These are phyloP conservation scores for Fusarium chaquense DNA, from an alignment of 2,329 filamentous ascomycete genomes.

Conservation along the genomic window DNA sequence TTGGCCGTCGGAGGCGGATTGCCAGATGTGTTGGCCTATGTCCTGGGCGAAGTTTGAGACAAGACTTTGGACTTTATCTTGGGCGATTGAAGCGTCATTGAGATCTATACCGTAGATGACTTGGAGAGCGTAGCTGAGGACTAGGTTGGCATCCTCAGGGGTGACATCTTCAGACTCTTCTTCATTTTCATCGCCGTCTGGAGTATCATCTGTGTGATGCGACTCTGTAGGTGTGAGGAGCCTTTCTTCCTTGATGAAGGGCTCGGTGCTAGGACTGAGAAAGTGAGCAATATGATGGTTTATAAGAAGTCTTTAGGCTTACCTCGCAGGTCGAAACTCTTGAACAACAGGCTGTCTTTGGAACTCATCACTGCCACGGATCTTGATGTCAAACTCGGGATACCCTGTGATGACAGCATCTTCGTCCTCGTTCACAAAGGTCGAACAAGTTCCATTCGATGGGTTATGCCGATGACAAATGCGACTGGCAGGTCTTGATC, in stretches of 20 bases:
- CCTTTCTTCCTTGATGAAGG: slow-evolving; percentile 40
- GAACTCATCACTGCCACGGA: slow-evolving; percentile 33
- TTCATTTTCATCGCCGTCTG: slow-evolving; percentile 31
- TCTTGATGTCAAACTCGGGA: slow-evolving; percentile 46
- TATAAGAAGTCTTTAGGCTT: not conserved
- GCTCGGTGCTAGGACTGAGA: slow-evolving; percentile 33
- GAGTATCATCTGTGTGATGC: not conserved
- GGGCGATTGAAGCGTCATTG: slow-evolving; percentile 49
- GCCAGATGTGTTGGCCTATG: slow-evolving; percentile 52
- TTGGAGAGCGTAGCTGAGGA: slow-evolving; percentile 55
- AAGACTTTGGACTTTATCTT: slow-evolving; percentile 47
- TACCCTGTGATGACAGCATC: slow-evolving; percentile 45
- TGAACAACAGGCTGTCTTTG: slow-evolving; percentile 12
- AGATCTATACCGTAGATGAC: slow-evolving; percentile 55
- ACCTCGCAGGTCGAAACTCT: slow-evolving; percentile 31
- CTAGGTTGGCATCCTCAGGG: slow-evolving; percentile 51
- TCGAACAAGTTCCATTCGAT: slow-evolving; percentile 54
- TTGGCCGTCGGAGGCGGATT: slow-evolving; percentile 48
- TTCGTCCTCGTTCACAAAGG: slow-evolving; percentile 55
- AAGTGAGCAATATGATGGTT: slow-evolving; percentile 13
- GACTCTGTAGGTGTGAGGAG: slow-evolving; percentile 37
- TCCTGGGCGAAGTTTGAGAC: slow-evolving; percentile 52
- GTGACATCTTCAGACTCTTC: slow-evolving; percentile 46
- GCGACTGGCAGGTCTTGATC: slow-evolving; percentile 46
- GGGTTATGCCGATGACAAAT: slow-evolving; percentile 52